Conservation (phyloP, 2,329 filamentous ascomycete species). For the Scedosporium apiospermum region DNA sequence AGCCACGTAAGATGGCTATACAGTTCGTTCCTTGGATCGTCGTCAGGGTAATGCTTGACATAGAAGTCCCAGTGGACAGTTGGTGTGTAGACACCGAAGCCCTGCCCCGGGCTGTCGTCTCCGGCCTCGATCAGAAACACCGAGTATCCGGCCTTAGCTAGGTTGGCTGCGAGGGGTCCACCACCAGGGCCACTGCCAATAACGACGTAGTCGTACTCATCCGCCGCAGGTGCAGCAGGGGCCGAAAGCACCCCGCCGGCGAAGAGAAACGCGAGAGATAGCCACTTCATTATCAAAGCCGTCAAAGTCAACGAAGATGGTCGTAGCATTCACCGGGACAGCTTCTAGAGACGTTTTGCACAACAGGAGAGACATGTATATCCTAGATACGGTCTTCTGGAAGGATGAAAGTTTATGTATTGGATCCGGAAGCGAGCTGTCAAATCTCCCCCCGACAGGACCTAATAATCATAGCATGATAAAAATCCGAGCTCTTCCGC, state of each 20-base stretch:
- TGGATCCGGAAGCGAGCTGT: not conserved
- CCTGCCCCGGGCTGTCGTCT: constrained; percentile 29
- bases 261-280: constrained; percentile 1
- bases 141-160: constrained; percentile 45
- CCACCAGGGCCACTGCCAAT: constrained; percentile 49
- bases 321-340: no score
- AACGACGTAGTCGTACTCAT: constrained; percentile 47
- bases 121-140: constrained; percentile 51
- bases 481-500: not conserved
- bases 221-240: not conserved
- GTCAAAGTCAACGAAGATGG: no score
- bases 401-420: not conserved
- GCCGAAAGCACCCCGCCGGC: not conserved
- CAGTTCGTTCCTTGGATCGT: constrained; percentile 30
- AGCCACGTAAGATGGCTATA: constrained; percentile 40
- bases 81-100: constrained; percentile 17
- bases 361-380: no score
- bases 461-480: not conserved
- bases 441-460: not conserved
- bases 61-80: constrained; percentile 46
- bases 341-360: no score
- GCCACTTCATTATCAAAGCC: constrained; percentile 2
- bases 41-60: constrained; percentile 48
- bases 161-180: constrained; percentile 42
- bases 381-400: not conserved